Conservation (phyloP, 176 grass and related monocot species). For the Chloris gayana region DNA sequence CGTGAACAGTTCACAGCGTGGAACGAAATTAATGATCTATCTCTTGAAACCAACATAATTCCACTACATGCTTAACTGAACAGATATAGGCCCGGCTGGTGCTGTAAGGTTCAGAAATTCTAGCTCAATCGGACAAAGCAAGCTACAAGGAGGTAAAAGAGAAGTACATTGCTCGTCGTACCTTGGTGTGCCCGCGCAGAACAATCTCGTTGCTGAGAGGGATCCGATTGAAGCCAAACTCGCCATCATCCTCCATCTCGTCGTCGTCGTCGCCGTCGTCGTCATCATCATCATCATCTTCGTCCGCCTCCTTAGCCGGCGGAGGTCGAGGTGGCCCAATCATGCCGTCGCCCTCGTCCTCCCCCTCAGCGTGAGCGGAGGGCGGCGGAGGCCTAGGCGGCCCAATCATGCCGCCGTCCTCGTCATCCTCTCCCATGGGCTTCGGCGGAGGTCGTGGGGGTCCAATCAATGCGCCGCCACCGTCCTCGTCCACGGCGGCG, state of each 20-base stretch:
- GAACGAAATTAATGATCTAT: too few relatives aligned
- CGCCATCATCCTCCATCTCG: constrained; percentile 55
- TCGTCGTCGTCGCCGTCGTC: constrained; percentile 43
- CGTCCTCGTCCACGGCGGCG: constrained; percentile 20
- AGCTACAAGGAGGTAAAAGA: too few relatives aligned
- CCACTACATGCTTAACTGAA: constrained; percentile 1
- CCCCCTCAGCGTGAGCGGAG: constrained; percentile 23
- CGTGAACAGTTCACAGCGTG: too few relatives aligned
- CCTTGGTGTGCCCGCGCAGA: constrained; percentile 85
- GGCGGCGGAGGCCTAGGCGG: constrained; percentile 48
- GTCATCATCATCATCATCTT: constrained; percentile 27
- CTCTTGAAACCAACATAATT: not conserved
- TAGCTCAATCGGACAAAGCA: too few relatives aligned
- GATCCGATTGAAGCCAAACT: constrained; percentile 57
- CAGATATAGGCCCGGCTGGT: not conserved
- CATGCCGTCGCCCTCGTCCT: constrained; percentile 49
- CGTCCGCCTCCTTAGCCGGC: constrained; percentile 1
- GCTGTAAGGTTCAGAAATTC: not conserved
- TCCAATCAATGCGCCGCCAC: not conserved
- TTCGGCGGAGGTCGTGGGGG: constrained; percentile 37
- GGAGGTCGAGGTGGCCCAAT: constrained; percentile 74
- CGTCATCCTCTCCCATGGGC: not conserved
- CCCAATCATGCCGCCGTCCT: constrained; percentile 37
- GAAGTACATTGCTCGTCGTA: constrained; percentile 5
- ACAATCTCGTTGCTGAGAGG: constrained; percentile 94